Conservation (phyloP, 2,329 filamentous ascomycete genomes). For the Aschersonia sp. region DNA sequence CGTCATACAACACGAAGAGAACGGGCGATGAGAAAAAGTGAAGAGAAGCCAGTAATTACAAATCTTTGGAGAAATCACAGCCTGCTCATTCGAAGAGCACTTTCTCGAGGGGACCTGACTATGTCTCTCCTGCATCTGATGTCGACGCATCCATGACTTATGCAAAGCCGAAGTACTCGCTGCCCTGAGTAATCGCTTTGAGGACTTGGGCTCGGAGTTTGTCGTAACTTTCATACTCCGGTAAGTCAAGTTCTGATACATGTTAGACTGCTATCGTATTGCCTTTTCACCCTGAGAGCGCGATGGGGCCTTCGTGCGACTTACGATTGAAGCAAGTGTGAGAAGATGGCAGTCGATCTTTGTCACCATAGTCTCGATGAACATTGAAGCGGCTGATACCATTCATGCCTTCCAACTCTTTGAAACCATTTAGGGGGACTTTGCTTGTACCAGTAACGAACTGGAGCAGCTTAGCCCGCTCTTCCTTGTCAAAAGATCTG, state of each 20-base stretch:
- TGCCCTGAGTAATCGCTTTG: constrained; percentile 94
- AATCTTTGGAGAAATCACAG: too few relatives aligned
- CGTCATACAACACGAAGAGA: background rate
- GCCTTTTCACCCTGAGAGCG: too few relatives aligned
- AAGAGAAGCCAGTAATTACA: too few relatives aligned
- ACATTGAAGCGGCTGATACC: constrained; percentile 97
- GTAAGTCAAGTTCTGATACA: constrained; percentile 79
- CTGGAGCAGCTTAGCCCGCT: constrained; percentile 89
- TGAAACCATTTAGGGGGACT: constrained; percentile 96
- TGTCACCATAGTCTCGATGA: constrained; percentile 92
- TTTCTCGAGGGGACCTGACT: background rate
- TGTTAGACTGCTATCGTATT: background rate
- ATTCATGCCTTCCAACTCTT: constrained; percentile 98
- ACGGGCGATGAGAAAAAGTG: too few relatives aligned
- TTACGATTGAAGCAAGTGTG: constrained; percentile 99
- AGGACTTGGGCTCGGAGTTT: constrained; percentile 73
- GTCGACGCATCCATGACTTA: constrained; percentile 28
- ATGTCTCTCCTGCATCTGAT: background rate
- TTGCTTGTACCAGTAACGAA: constrained; percentile 98
- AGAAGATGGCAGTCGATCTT: constrained; percentile 86
- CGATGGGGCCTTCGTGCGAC: constrained; percentile 20
- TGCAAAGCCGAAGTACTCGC: constrained; percentile 95
- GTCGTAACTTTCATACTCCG: constrained; percentile 96
- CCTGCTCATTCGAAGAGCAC: too few relatives aligned
- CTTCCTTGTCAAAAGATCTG: constrained; percentile 96